Base-by-base conservation (phyloP, 2,329 filamentous ascomycete genomes). In the Fusarium abutilonis region DNA sequence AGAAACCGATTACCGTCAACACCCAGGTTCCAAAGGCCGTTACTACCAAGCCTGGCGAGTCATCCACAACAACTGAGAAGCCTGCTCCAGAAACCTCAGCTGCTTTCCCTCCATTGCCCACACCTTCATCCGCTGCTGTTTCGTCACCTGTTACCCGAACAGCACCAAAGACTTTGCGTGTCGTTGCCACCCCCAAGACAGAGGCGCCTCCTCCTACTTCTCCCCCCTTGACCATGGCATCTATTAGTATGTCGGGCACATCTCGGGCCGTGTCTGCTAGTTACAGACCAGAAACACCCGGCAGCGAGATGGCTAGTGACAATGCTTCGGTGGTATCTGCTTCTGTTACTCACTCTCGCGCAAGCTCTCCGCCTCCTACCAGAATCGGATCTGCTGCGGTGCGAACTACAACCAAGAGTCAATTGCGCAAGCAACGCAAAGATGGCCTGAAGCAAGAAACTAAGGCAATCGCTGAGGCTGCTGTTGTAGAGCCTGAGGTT, bases 261-360 rank as follows among this genome's bases (percentile, higher is more conserved):
- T 73, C 73, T 10, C 72, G 74, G 48, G 71, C 67, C 3, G 56
- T 75, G 19, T 74, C 73, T 14, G 49, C 60, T 10, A 72, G 67
- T 6, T 72, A 89, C 53, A 80, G 84, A 7, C 89, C 91, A n/a
- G 87, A 86, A 26, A 93, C 90, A 1, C 90, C 91, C 0, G 84
- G 79, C 1, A 93, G 89, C 70, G 91, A 93, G 69, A 80, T 86
- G 52, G 81, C 91, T 32, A 92, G 89, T n/a, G 91, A 94, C 71
- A 91, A 85, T 51, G 87, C 90, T 10, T 93, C 89, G 0, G 79
- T 93, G 19, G 82, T 91, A 5, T 93, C 91, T 14, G 83, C 87
- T 3, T 91, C 90, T 2, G 77, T 90, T 31, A 91, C 84, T 1
- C 79, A 80, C 14, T 87, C 91, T 13, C 85, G 90, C 39, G 86